Percentiles rank a stretch among this genome's conserved stretches.
These are phyloP conservation scores for Candida pini DNA, from an alignment of 805 yeast genomes.

Conservation along the genomic window DNA sequence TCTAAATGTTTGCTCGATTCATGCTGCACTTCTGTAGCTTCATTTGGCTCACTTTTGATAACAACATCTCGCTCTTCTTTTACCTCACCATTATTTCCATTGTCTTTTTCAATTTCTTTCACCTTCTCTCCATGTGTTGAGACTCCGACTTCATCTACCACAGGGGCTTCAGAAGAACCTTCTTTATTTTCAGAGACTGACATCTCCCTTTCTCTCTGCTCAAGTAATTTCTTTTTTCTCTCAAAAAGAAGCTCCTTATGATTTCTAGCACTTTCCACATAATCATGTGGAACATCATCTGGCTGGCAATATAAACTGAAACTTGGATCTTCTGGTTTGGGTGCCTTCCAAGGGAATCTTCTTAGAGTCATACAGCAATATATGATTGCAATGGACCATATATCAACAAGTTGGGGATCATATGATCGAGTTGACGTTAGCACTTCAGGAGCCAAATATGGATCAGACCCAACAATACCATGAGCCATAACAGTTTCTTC, in stretches of 20 bases:
- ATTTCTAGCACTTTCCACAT: conserved; percentile 62
- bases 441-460: conserved; percentile 83
- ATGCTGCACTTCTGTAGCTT: too few relatives aligned
- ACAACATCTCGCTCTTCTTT: too few relatives aligned
- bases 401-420: conserved; percentile 74
- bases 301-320: conserved; percentile 57
- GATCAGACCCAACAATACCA: conserved; percentile 83
- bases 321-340: conserved; percentile 63
- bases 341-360: conserved; percentile 86
- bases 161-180: conserved; percentile 3
- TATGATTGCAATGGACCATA: conserved; percentile 81
- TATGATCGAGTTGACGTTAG: conserved; percentile 46
- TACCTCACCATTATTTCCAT: too few relatives aligned
- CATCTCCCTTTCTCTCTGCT: conserved; percentile 20
- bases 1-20: too few relatives aligned
- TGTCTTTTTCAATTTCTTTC: too few relatives aligned
- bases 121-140: too few relatives aligned
- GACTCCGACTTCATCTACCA: conserved; percentile 1
- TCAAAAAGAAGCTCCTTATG: conserved; percentile 60
- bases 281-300: conserved; percentile 77
- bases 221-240: conserved; percentile 44
- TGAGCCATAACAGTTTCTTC: conserved; percentile 53
- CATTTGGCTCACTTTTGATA: too few relatives aligned
- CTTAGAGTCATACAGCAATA: conserved; percentile 84
- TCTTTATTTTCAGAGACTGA: conserved; percentile 10